Evolutionary conservation across 768 basidiomycete genomes (phyloP), one percentile per base, ranked within the genome.

Genomic region (Rhizopogon vesiculosus): DNA sequence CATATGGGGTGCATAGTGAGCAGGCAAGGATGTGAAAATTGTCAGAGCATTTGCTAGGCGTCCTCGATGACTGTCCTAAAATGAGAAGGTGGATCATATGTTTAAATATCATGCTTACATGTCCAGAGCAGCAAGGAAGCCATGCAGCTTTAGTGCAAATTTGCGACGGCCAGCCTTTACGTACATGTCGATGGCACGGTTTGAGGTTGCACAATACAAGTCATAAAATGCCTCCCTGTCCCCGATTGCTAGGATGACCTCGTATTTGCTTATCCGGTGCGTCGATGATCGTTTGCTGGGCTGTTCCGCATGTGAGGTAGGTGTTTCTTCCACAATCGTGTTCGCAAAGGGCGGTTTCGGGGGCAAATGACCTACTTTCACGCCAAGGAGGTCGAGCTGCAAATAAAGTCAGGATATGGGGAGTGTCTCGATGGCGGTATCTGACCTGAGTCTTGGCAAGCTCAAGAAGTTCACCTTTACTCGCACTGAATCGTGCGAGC

Each of bases 381-480:
- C 79, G 19, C 96, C 97, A 31, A 98, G 79, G 40, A 86, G 76
- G 66, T 97, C 93, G 45, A 98, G 80, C 93, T 98, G 44, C 5
- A 56, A 18, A 33, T 49, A 58, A 19, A 59, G 31, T 56, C 39
- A 59, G 28, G 39, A 45, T 46, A n/a, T 3, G 12, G 12, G 56
- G 12, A 18, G 31, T 7, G 25, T 35, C 18, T 16, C 19, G 2
- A 29, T 13, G 44, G 33, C 12, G n/a, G 42, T 29, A 48, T 69
- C 70, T 51, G 62, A 93, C 94, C 78, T 98, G 95, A 55, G 80
- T 82, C 57, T 89, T 81, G 10, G 93, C 91, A n/a, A 97, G 79
- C 59, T 98, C 91, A 2, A 91, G 72, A 16, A 98, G 76, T 66
- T 97, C 95, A n/a, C 88, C 94, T 63, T 92, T 89, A 13, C 82